phyloP scores from a whole-genome alignment of 768 basidiomycete species.

The Mycena latifolia region DNA sequence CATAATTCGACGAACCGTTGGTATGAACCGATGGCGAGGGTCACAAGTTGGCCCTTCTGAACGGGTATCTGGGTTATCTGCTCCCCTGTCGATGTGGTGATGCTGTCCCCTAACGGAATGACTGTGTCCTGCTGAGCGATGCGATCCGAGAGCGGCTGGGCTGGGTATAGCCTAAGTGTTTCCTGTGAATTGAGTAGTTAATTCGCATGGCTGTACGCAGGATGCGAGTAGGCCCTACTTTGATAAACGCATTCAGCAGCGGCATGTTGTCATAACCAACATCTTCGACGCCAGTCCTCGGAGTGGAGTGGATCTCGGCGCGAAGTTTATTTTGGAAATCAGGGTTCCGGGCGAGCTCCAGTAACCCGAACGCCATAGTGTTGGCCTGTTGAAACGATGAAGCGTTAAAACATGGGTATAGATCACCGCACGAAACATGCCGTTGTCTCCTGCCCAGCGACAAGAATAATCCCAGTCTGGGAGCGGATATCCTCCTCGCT shows the following conservation, averaged over 20 bases:
- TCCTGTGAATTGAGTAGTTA: no score
- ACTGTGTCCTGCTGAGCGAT: constrained; percentile 9
- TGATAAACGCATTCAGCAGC: constrained; percentile 35
- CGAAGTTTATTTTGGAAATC: constrained; percentile 21
- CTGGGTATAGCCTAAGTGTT: constrained; percentile 28
- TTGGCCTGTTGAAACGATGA: no score
- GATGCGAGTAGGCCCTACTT: constrained; percentile 6
- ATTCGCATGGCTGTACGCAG: background rate
- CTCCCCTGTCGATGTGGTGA: constrained; percentile 6
- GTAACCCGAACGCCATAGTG: constrained; percentile 20
- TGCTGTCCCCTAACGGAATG: constrained; percentile 10
- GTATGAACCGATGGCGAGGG: constrained; percentile 7
- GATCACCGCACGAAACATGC: no score
- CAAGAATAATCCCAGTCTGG: constrained; percentile 21
- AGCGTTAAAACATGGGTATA: no score
- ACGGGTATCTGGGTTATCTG: constrained; percentile 8
- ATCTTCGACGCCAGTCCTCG: background rate
- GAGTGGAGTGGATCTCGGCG: constrained; percentile 10
- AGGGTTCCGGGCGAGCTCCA: constrained; percentile 21
- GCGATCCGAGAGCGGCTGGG: constrained; percentile 3
- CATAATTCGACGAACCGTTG: no score
- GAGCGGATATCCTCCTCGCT: constrained; percentile 17
- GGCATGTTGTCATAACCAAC: constrained; percentile 20
- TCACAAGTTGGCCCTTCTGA: constrained; percentile 28
- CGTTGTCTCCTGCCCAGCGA: constrained; percentile 28